Evolutionary conservation across 352 stramenopile species (phyloP).

Genomic region (Globisporangium camurandrum): DNA sequence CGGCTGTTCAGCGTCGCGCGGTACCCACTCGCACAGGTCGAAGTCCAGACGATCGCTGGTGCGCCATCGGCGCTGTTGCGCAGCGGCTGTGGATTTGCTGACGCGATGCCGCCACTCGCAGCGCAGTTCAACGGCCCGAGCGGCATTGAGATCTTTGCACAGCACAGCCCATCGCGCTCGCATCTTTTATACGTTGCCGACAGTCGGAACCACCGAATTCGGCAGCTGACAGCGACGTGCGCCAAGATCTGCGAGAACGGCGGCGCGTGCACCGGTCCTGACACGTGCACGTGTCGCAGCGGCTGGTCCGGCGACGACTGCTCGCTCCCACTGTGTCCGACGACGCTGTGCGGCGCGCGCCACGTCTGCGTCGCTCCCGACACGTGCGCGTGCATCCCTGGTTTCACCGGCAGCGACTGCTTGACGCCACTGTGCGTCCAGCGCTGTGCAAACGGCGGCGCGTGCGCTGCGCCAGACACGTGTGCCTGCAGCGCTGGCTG

Average conservation of each 20-base stretch:
- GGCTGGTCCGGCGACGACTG: conserved; percentile 92
- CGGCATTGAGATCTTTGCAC: conserved; percentile 58
- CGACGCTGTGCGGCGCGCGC: conserved; percentile 29
- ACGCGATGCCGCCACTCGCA: conserved; percentile 80
- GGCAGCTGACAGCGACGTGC: conserved; percentile 87
- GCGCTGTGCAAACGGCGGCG: conserved; percentile 79
- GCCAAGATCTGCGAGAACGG: conserved; percentile 94
- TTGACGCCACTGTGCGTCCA: conserved; percentile 84
- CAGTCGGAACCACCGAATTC: conserved; percentile 90
- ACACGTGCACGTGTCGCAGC: conserved; percentile 77
- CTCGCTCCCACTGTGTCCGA: conserved; percentile 59
- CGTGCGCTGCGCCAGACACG: conserved; percentile 90
- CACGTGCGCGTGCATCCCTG: conserved; percentile 89
- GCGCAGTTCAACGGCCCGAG: conserved; percentile 64
- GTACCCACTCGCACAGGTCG: conserved; percentile 46
- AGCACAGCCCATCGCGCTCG: conserved; percentile 41
- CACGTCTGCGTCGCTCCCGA: conserved; percentile 91
- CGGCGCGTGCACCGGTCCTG: conserved; percentile 77
- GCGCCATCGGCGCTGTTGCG: conserved; percentile 72
- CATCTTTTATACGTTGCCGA: conserved; percentile 87
- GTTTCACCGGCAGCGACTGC: conserved; percentile 81
- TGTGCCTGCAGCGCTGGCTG: conserved; percentile 88
- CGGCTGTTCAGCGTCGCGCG: conserved; percentile 48
- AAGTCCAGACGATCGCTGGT: conserved; percentile 90
- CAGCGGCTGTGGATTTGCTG: conserved; percentile 78